phyloP scores from a whole-genome alignment of 768 basidiomycete species.

The Hericium alpestre region DNA sequence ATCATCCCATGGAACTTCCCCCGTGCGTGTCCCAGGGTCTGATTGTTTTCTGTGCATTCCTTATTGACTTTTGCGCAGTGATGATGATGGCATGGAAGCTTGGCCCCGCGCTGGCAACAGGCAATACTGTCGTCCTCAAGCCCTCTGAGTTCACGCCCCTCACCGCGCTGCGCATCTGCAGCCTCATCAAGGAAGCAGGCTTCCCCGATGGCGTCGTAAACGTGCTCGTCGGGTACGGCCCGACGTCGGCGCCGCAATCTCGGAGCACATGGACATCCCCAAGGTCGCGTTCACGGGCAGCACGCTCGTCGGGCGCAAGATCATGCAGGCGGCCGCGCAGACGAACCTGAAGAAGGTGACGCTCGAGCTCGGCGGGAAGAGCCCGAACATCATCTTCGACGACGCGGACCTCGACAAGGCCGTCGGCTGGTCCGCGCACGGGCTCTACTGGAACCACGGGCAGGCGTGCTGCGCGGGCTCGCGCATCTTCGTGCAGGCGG shows the following conservation, averaged over 20 bases:
- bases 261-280: conserved; percentile 44
- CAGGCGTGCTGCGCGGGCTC: conserved; percentile 79
- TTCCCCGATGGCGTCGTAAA: conserved; percentile 59
- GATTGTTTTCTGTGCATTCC: neutral
- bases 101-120: conserved; percentile 54
- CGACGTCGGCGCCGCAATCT: conserved; percentile 46
- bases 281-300: conserved; percentile 70
- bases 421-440: conserved; percentile 46
- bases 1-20: conserved; percentile 68
- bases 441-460: conserved; percentile 60
- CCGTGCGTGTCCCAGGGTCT: conserved; percentile 17
- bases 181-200: conserved; percentile 44
- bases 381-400: conserved; percentile 50
- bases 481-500: conserved; percentile 68
- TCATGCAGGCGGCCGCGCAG: conserved; percentile 48
- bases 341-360: conserved; percentile 62
- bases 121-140: conserved; percentile 55
- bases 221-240: conserved; percentile 45
- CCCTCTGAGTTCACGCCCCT: conserved; percentile 56
- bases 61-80: conserved; percentile 16
- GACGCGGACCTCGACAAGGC: conserved; percentile 51
- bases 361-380: conserved; percentile 67
- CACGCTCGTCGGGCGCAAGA: conserved; percentile 50
- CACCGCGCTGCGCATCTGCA: conserved; percentile 35
- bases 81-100: conserved; percentile 53